Evolutionary conservation across 139 green algal species (phyloP).

Genomic region (Chlorella vulgaris): DNA sequence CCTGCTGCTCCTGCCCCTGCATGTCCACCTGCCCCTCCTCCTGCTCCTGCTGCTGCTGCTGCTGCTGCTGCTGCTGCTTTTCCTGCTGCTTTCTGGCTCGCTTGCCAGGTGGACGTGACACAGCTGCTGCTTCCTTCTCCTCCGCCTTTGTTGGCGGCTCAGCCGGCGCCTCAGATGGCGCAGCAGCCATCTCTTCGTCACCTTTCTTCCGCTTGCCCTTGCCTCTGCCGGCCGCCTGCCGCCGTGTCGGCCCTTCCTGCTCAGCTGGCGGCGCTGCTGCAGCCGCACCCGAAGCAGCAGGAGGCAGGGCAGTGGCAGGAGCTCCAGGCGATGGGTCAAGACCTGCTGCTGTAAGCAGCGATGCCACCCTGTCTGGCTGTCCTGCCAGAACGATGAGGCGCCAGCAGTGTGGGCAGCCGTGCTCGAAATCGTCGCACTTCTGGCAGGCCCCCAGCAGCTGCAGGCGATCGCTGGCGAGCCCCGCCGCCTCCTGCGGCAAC

Average conservation of each 20-base stretch:
- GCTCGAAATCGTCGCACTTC: not conserved
- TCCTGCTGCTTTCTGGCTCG: not conserved
- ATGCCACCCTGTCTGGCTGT: not conserved
- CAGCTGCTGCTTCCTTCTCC: not conserved
- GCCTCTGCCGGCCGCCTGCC: not conserved
- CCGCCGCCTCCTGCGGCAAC: not conserved
- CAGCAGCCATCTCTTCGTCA: not conserved
- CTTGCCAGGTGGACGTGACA: not conserved
- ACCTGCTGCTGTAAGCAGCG: not conserved
- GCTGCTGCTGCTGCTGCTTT: not conserved
- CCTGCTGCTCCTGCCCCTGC: not conserved
- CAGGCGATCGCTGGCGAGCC: not conserved
- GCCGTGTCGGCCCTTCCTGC: not conserved
- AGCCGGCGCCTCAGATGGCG: not conserved
- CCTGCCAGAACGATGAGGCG: not conserved
- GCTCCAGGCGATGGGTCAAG: no score
- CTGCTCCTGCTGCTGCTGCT: not conserved
- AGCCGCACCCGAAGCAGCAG: not conserved
- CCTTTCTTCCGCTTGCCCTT: not conserved
- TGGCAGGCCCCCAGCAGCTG: conserved; percentile 2
- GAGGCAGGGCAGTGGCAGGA: no score
- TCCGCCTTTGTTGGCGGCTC: not conserved
- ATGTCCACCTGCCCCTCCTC: not conserved
- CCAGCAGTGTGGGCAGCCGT: conserved; percentile 19
- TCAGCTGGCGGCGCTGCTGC: not conserved